Evolutionary conservation across 305 asterid species (phyloP), one percentile per base, ranked within the genome.

Genomic region (Stenogyne calaminthoides): DNA sequence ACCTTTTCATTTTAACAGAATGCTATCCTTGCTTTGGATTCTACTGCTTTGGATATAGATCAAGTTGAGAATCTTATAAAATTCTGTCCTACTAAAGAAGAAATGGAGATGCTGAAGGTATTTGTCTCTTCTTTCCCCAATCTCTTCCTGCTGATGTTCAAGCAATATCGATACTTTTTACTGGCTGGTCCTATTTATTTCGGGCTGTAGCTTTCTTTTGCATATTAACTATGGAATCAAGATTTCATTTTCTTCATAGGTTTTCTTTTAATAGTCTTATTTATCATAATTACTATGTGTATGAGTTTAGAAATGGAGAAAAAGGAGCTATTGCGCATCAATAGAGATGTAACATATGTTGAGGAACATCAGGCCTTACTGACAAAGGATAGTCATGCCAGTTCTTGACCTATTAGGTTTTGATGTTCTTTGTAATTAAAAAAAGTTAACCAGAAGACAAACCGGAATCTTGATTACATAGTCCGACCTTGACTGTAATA

Each of bases 61-160:
- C 99, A 95, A 88, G 98, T 95, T 81, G 99, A 95, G 84, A 95
- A 92, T 90, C 97, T 95, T 64, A 95, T 95, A 69, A 95, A 95
- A 74, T 95, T 95, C 67, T 90, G 98, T 79, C 99, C 99, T 4
- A 95, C 98, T 63, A 95, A 92, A 87, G 98, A 95, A 81, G 99
- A 95, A 83, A 95, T 95, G 98, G 98, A 92, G 86, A 92, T 91
- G 27, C 82, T 92, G 39, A 92, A 89, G 97, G 99, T 95, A 82
- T 58, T 19, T 20, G 19, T 52, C 60, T 49, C 57, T 65, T 52
- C 39, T 66, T 18, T 40, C 59, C 64, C 49, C 34, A 19, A 14
- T 34, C 34, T 69, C 62, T 52, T 49, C 67, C 36, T 47, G 65
- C 55, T 59, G 52, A 15, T 61, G 73, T 44, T 16, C 60, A 12